Conservation (phyloP, 306 rosid genomes). For the Biancaea sappan region DNA sequence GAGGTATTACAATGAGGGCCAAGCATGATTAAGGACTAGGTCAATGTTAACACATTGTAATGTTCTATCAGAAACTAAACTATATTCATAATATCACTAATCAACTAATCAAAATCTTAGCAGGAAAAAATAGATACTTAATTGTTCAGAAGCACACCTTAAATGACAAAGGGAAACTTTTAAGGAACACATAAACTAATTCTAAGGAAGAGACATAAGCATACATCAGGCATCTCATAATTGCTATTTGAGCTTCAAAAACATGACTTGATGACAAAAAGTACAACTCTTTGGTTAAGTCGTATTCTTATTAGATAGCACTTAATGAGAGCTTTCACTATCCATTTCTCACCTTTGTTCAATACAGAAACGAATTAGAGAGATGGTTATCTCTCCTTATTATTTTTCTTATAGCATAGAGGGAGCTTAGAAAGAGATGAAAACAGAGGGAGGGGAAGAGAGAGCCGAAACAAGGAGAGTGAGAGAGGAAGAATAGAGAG, state of each 20-base stretch:
- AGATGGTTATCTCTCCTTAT: too few relatives aligned
- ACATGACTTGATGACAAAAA: background rate
- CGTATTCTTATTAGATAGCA: background rate
- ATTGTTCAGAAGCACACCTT: background rate
- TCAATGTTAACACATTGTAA: background rate
- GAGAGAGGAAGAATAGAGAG: too few relatives aligned
- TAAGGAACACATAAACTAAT: background rate
- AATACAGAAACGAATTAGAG: background rate
- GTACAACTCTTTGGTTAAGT: background rate
- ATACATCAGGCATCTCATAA: background rate
- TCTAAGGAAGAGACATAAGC: background rate
- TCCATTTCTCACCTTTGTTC: background rate
- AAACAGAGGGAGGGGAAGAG: too few relatives aligned
- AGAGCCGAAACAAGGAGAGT: too few relatives aligned
- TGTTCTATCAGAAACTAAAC: background rate
- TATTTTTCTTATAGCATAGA: too few relatives aligned
- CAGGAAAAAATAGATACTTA: background rate
- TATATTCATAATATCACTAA: background rate
- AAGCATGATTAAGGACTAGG: background rate
- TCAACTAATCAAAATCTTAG: background rate
- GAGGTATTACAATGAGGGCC: too few relatives aligned
- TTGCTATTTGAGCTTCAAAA: background rate
- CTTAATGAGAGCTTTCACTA: background rate
- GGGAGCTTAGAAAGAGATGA: too few relatives aligned
- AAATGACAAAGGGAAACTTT: background rate